A percentile compares a stretch with the other conserved stretches of the same genome.
Evolutionary conservation across 306 rosid genomes (phyloP).

Genomic region (Castanopsis chinensis): DNA sequence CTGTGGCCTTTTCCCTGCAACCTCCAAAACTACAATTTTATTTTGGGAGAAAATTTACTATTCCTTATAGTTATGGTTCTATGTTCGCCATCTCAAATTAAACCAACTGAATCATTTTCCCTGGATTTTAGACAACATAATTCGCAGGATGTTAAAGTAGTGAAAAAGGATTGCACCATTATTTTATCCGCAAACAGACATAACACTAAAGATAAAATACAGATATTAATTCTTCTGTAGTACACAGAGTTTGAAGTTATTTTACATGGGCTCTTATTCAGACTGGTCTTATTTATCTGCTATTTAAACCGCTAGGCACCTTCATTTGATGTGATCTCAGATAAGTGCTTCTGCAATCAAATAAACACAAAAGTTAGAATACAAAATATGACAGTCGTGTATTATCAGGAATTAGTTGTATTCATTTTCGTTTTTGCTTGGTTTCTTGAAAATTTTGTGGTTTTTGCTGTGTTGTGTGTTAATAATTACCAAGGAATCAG

Average conservation of each 20-base stretch:
- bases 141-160: neutral
- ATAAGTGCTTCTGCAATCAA: slow-evolving; percentile 1
- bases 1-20: neutral
- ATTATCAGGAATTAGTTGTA: neutral
- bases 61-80: neutral
- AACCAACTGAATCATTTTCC: neutral
- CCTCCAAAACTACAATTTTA: neutral
- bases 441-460: neutral
- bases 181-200: neutral
- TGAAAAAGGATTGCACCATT: neutral
- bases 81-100: neutral
- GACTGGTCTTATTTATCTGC: neutral
- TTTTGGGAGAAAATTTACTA: too few species aligned
- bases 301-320: neutral
- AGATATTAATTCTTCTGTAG: neutral
- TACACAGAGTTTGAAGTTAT: neutral
- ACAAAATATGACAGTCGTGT: neutral
- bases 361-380: neutral
- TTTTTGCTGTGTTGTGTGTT: neutral
- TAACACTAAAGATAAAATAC: neutral
- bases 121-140: neutral
- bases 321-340: neutral
- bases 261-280: neutral
- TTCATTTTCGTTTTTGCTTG: neutral
- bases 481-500: neutral